Percentiles rank a stretch among this genome's conserved stretches.
phyloP scores from a whole-genome alignment of 306 rosid species.

The Sicyos baderoa region DNA sequence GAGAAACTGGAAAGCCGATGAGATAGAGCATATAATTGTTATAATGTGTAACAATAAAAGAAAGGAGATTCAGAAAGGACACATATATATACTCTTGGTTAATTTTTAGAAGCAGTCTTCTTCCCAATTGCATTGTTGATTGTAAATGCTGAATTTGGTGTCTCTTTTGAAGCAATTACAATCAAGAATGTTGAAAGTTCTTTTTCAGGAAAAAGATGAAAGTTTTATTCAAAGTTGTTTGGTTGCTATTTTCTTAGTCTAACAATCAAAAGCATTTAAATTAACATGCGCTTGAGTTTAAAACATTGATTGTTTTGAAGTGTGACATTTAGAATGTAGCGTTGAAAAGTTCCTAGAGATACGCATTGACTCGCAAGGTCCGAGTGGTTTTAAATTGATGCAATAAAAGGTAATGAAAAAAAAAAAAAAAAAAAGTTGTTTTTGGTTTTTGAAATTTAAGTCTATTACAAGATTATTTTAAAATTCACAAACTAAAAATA shows the following conservation, averaged over 20 bases:
- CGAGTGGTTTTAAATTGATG: too few species aligned
- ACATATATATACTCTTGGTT: background rate
- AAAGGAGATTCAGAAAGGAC: background rate
- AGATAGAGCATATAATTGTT: background rate
- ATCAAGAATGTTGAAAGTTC: background rate
- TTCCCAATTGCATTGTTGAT: background rate
- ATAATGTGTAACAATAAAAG: conserved; percentile 14
- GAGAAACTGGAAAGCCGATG: background rate
- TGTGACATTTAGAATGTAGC: background rate
- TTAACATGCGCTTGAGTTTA: background rate
- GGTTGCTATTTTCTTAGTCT: conserved; percentile 12
- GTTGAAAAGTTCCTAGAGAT: background rate
- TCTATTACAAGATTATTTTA: too few species aligned
- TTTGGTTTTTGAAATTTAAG: too few species aligned
- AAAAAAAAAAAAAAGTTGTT: too few species aligned
- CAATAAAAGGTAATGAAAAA: too few species aligned
- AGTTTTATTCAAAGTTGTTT: background rate
- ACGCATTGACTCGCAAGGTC: background rate
- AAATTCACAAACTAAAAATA: too few species aligned
- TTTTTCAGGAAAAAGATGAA: background rate
- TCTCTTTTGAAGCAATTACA: background rate
- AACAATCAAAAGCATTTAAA: background rate
- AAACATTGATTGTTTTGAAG: background rate
- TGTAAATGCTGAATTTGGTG: conserved; percentile 8
- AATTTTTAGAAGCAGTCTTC: conserved; percentile 8